These are phyloP conservation scores for Brassica nigra DNA, from an alignment of 345 rosid species.

Conservation along the genomic window DNA sequence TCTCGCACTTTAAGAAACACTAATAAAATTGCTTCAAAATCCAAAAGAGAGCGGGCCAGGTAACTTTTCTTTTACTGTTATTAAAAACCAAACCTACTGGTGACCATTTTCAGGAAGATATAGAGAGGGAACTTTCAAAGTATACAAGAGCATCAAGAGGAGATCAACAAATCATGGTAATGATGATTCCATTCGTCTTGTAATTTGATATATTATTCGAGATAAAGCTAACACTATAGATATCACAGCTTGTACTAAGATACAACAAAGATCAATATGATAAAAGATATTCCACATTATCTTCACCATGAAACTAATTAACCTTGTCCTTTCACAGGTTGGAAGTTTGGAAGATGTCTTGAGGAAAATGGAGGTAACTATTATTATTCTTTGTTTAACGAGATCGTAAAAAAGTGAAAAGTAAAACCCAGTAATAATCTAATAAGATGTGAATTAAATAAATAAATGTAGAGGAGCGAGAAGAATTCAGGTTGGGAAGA, in stretches of 20 bases:
- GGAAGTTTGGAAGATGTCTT: conserved; percentile 92
- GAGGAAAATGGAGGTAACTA: conserved; percentile 88
- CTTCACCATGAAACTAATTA: conserved; percentile 10
- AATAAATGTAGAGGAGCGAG: conserved; percentile 64
- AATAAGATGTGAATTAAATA: conserved; percentile 16
- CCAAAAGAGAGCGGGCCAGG: neutral
- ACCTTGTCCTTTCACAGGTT: conserved; percentile 54
- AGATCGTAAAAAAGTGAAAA: neutral
- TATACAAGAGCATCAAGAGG: conserved; percentile 73
- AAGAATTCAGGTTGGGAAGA: conserved; percentile 95
- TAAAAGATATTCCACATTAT: neutral
- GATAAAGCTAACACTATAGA: neutral
- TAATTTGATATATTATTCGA: neutral
- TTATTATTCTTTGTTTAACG: neutral
- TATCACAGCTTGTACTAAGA: neutral
- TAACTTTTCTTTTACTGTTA: neutral
- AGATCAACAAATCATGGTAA: conserved; percentile 90
- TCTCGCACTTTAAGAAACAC: neutral
- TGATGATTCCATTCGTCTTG: neutral
- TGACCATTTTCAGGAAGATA: conserved; percentile 65
- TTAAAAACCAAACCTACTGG: neutral
- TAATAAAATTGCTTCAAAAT: neutral
- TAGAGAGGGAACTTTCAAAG: conserved; percentile 79
- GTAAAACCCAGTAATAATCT: neutral
- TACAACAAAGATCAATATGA: neutral